Percentiles rank a stretch among this genome's conserved stretches.
phyloP scores from a whole-genome alignment of 495 filamentous ascomycete genomes.

The Aspergillus ellipticus region DNA sequence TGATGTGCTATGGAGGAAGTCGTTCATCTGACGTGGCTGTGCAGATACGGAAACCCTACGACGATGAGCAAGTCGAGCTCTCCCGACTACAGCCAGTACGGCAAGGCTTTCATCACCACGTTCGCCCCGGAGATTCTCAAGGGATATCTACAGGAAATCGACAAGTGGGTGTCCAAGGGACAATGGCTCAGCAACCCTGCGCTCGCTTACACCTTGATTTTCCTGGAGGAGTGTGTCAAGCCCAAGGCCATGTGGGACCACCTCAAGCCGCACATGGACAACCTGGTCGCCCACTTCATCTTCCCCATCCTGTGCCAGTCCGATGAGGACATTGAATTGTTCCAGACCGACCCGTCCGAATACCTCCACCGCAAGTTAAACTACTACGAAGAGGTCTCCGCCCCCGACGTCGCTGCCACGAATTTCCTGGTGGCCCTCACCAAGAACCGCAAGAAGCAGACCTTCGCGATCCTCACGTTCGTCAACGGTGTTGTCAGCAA shows the following conservation, averaged over 20 bases:
- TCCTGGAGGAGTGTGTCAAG: slow-evolving; percentile 95
- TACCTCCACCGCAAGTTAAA: slow-evolving; percentile 96
- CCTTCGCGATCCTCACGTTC: slow-evolving; percentile 87
- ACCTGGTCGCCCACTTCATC: slow-evolving; percentile 84
- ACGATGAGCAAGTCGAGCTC: slow-evolving; percentile 62
- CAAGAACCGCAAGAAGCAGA: slow-evolving; percentile 92
- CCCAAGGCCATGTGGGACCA: slow-evolving; percentile 95
- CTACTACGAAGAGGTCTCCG: slow-evolving; percentile 94
- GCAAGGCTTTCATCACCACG: slow-evolving; percentile 83
- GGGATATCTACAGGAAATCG: slow-evolving; percentile 85
- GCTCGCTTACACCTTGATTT: slow-evolving; percentile 85
- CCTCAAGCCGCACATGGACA: slow-evolving; percentile 88
- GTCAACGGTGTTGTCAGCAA: slow-evolving; percentile 90
- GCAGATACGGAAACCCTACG: slow-evolving; percentile 83
- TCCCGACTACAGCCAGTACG: slow-evolving; percentile 70
- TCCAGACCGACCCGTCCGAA: slow-evolving; percentile 89
- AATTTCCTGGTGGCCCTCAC: slow-evolving; percentile 95
- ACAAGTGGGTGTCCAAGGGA: slow-evolving; percentile 94
- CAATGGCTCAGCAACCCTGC: slow-evolving; percentile 92
- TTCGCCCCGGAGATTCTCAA: slow-evolving; percentile 96
- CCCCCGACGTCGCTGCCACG: slow-evolving; percentile 92
- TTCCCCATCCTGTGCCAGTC: slow-evolving; percentile 94
- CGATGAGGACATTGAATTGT: slow-evolving; percentile 89
- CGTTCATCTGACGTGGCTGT: slow-evolving; percentile 12
- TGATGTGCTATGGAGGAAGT: background rate